Conservation (phyloP, 2,329 filamentous ascomycete species). For the Colletotrichum gloeosporioides region DNA sequence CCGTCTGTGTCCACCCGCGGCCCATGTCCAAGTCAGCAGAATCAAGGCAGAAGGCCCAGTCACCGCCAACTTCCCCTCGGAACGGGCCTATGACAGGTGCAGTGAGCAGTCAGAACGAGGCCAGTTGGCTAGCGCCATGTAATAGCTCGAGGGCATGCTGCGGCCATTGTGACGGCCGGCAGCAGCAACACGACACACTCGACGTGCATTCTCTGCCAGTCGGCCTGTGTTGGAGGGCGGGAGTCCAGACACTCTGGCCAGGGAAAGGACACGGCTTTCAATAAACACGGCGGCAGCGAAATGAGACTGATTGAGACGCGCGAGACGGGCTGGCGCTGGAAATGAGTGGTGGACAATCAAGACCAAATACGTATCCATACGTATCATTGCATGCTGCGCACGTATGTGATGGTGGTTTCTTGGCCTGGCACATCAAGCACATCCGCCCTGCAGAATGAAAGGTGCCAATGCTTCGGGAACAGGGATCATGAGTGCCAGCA, state of each 20-base stretch:
- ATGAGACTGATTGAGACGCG: conserved; percentile 4
- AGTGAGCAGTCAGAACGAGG: conserved; percentile 42
- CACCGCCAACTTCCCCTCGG: conserved; percentile 31
- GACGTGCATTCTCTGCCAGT: background rate
- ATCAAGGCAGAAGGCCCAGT: conserved; percentile 44
- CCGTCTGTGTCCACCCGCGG: conserved; percentile 39
- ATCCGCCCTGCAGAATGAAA: conserved; percentile 5
- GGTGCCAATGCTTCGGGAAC: conserved; percentile 8
- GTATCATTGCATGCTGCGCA: background rate
- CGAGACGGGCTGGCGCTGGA: background rate
- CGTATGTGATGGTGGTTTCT: background rate
- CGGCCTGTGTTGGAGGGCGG: background rate
- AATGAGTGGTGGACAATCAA: conserved; percentile 9
- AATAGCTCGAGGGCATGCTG: conserved; percentile 39
- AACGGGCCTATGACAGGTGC: conserved; percentile 43
- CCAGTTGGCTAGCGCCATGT: conserved; percentile 40
- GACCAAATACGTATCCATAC: background rate
- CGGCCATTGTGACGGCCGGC: conserved; percentile 26
- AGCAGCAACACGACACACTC: background rate
- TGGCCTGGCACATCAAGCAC: conserved; percentile 7
- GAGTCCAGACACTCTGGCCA: conserved; percentile 6
- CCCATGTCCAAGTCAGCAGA: conserved; percentile 42
- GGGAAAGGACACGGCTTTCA: background rate
- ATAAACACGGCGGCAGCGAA: background rate
- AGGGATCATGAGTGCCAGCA: conserved; percentile 14